Percentiles rank a stretch among this genome's conserved stretches.
phyloP scores from a whole-genome alignment of 352 stramenopile genomes.

The Phytophthora rubi region DNA sequence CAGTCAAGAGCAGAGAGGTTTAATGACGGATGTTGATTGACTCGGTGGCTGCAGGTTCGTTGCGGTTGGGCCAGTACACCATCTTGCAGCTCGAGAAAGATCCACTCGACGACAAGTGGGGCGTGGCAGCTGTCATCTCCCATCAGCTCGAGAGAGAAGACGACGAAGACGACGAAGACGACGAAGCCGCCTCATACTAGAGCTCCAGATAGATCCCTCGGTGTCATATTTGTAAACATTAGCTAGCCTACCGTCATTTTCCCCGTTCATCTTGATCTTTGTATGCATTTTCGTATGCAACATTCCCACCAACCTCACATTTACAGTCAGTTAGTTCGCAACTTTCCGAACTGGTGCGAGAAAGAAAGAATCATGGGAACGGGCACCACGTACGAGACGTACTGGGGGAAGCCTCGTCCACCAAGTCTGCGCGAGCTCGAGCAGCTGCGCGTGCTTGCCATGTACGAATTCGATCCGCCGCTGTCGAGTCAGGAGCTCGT shows the following conservation, averaged over 20 bases:
- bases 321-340: neutral
- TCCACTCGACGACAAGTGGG: slow-evolving; percentile 55
- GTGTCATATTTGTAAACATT: slow-evolving; percentile 11
- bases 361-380: slow-evolving; percentile 22
- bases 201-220: neutral
- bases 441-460: slow-evolving; percentile 61
- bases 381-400: slow-evolving; percentile 11
- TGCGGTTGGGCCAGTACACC: slow-evolving; percentile 74
- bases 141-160: slow-evolving; percentile 48
- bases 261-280: neutral
- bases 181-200: slow-evolving; percentile 19
- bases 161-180: slow-evolving; percentile 24
- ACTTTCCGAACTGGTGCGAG: neutral
- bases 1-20: neutral
- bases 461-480: slow-evolving; percentile 66
- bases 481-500: slow-evolving; percentile 54
- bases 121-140: slow-evolving; percentile 48
- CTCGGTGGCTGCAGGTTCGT: slow-evolving; percentile 47
- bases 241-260: slow-evolving; percentile 21
- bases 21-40: slow-evolving; percentile 5
- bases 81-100: slow-evolving; percentile 74
- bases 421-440: slow-evolving; percentile 57
- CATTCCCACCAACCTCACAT: neutral
- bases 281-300: neutral
- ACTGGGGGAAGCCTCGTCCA: slow-evolving; percentile 18